These are phyloP conservation scores for Urtica urens DNA, from an alignment of 306 rosid genomes.

Conservation along the genomic window DNA sequence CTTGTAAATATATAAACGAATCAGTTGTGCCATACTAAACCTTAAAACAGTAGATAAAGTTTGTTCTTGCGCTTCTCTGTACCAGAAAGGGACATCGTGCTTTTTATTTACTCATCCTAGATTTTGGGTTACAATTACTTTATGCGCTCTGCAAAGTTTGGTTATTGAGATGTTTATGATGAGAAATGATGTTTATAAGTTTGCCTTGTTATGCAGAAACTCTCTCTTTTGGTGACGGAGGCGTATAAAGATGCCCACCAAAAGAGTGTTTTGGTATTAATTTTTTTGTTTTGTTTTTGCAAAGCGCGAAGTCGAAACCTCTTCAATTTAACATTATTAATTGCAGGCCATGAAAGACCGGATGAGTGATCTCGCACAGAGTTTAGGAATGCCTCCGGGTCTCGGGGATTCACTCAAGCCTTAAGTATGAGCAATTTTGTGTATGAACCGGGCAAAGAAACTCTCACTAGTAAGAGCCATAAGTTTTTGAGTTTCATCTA, in stretches of 20 bases:
- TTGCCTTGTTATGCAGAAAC: slow-evolving; percentile 44
- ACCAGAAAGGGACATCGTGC: too few relatives aligned
- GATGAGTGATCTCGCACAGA: slow-evolving; percentile 47
- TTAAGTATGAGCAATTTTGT: slow-evolving; percentile 36
- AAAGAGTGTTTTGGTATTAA: slow-evolving; percentile 57
- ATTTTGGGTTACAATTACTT: too few relatives aligned
- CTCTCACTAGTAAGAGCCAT: slow-evolving; percentile 16
- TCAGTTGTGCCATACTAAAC: too few relatives aligned
- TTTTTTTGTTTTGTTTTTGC: neutral
- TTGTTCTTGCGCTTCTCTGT: too few relatives aligned
- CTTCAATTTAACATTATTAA: neutral
- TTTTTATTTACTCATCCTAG: too few relatives aligned
- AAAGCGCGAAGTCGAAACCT: neutral
- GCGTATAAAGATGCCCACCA: slow-evolving; percentile 82
- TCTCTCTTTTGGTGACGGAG: slow-evolving; percentile 57
- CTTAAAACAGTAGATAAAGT: too few relatives aligned
- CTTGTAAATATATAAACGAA: too few relatives aligned
- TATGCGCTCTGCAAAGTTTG: neutral
- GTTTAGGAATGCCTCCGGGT: slow-evolving; percentile 47
- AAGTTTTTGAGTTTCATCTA: slow-evolving; percentile 2
- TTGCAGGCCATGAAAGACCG: slow-evolving; percentile 45
- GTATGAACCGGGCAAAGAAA: slow-evolving; percentile 18
- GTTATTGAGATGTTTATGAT: too few relatives aligned
- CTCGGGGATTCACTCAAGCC: slow-evolving; percentile 32
- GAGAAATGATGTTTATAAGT: too few relatives aligned